Evolutionary conservation across 2,329 filamentous ascomycete species (phyloP).

Genomic region (Colletotrichum gloeosporioides): DNA sequence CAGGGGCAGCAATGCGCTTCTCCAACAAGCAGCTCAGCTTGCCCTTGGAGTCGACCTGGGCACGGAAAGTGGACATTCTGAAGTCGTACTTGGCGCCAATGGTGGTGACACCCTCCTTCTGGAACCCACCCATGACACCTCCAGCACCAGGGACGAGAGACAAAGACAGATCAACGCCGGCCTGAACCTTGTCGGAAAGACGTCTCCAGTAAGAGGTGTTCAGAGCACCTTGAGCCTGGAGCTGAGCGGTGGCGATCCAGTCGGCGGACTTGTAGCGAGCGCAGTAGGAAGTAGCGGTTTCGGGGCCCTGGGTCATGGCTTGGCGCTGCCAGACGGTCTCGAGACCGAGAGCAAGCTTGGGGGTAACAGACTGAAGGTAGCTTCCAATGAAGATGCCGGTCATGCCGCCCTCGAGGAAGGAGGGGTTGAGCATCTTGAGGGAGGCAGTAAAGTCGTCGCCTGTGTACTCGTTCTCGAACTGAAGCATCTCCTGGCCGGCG

Average conservation of each 20-base stretch:
- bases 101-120: constrained; percentile 89
- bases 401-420: constrained; percentile 85
- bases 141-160: constrained; percentile 73
- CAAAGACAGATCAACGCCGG: constrained; percentile 92
- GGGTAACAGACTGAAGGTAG: constrained; percentile 93
- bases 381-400: constrained; percentile 96
- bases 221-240: constrained; percentile 81
- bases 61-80: constrained; percentile 91
- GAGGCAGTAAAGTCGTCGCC: constrained; percentile 93
- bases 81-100: constrained; percentile 97
- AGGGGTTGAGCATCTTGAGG: constrained; percentile 95
- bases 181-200: constrained; percentile 93
- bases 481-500: constrained; percentile 82
- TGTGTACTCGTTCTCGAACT: constrained; percentile 94
- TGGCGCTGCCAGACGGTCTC: constrained; percentile 94
- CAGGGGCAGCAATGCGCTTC: constrained; percentile 92
- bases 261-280: constrained; percentile 90
- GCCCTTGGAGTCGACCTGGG: constrained; percentile 93
- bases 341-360: constrained; percentile 83
- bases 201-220: constrained; percentile 94
- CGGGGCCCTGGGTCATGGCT: constrained; percentile 84
- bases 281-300: constrained; percentile 88
- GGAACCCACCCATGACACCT: constrained; percentile 76
- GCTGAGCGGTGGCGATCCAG: constrained; percentile 91
- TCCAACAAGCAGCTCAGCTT: constrained; percentile 92